phyloP scores from a whole-genome alignment of 1,139 yeast species.

The Candida tunisiensis region DNA sequence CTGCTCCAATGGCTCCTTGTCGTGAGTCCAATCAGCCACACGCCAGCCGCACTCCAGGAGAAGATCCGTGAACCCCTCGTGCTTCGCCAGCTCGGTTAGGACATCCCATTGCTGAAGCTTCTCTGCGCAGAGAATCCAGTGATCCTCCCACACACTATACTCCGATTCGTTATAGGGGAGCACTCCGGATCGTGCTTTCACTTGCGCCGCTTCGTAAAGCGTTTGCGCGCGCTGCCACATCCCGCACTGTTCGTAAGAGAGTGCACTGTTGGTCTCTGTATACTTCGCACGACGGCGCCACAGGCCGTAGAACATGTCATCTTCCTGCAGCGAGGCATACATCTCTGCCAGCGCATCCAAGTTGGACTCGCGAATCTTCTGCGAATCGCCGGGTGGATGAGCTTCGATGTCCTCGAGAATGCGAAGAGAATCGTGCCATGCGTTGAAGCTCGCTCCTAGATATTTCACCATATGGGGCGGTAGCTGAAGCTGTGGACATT shows the following conservation, averaged over 20 bases:
- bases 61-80: constrained; percentile 92
- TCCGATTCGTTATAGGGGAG: constrained; percentile 93
- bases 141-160: constrained; percentile 95
- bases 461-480: constrained; percentile 94
- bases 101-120: constrained; percentile 98
- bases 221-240: constrained; percentile 92
- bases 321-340: constrained; percentile 80
- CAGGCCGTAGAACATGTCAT: constrained; percentile 92
- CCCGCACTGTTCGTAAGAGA: constrained; percentile 90
- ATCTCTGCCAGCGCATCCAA: constrained; percentile 84
- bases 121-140: constrained; percentile 95
- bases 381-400: constrained; percentile 47
- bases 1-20: constrained; percentile 85
- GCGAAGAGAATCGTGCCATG: constrained; percentile 84
- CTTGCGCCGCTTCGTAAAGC: constrained; percentile 91
- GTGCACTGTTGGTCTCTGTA: constrained; percentile 79
- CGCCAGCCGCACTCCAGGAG: constrained; percentile 98
- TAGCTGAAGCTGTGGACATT: constrained; percentile 50
- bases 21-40: constrained; percentile 97
- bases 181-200: constrained; percentile 90
- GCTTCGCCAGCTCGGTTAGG: constrained; percentile 88
- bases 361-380: constrained; percentile 68
- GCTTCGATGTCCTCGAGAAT: constrained; percentile 63
- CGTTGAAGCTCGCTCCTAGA: constrained; percentile 69
- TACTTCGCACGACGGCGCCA: constrained; percentile 96